Evolutionary conservation across 495 filamentous ascomycete genomes (phyloP).

Genomic region (Hyaloscypha finlandica): DNA sequence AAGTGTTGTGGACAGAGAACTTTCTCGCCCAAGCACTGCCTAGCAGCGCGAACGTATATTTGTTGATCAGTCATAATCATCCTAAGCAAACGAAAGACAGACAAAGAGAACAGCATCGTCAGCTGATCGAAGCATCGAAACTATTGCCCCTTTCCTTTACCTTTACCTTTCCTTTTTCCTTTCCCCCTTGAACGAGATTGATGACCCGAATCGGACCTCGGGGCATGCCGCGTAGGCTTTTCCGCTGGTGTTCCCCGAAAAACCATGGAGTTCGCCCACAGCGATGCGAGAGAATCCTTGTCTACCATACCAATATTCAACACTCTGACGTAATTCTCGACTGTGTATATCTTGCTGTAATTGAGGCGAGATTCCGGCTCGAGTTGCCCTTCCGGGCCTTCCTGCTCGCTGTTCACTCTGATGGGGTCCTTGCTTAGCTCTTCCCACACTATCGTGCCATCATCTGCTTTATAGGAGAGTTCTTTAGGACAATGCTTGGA

Average conservation of each 20-base stretch:
- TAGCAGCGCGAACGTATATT: background rate
- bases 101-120: background rate
- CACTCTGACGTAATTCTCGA: conserved; percentile 26
- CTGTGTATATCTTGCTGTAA: conserved; percentile 31
- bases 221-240: background rate
- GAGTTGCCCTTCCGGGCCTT: conserved; percentile 4
- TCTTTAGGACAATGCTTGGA: background rate
- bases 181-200: background rate
- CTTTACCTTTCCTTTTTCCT: too few relatives aligned
- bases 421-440: conserved; percentile 20
- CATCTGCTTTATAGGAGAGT: background rate
- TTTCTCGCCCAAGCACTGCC: background rate
- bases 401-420: conserved; percentile 14
- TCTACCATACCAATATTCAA: conserved; percentile 25
- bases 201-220: background rate
- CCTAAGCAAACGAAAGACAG: background rate
- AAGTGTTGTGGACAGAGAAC: background rate
- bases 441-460: conserved; percentile 12
- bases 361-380: conserved; percentile 20
- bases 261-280: background rate
- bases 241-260: background rate
- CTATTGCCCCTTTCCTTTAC: background rate
- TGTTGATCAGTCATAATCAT: background rate
- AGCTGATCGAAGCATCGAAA: too few relatives aligned
- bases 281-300: background rate